A percentile compares a stretch with the other conserved stretches of the same genome.
phyloP scores from a whole-genome alignment of 148 eudicot species.

The Rhododendron simsii region DNA sequence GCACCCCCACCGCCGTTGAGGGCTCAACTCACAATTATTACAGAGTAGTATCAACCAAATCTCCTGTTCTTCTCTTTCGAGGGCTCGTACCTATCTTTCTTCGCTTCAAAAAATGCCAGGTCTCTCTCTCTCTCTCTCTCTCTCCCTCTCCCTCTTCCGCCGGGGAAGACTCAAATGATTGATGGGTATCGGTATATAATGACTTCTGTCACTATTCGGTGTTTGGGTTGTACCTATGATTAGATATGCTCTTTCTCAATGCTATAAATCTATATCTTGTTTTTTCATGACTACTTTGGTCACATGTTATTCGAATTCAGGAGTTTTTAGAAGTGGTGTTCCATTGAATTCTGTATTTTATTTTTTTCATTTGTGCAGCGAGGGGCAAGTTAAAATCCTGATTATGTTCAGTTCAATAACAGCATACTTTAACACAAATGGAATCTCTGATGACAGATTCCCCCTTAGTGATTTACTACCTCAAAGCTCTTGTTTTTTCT shows the following conservation, averaged over 20 bases:
- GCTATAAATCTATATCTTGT: not conserved
- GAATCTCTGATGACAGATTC: not conserved
- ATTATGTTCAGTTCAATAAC: not conserved
- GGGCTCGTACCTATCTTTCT: not conserved
- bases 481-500: not conserved
- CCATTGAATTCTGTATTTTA: not conserved
- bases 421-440: not conserved
- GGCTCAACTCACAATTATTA: not conserved
- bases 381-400: not conserved
- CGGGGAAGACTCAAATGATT: not conserved
- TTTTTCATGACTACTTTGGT: not conserved
- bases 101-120: not conserved
- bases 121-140: not conserved
- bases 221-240: not conserved
- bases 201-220: not conserved
- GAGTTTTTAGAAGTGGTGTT: not conserved
- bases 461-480: not conserved
- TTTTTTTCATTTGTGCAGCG: not conserved
- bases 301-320: not conserved
- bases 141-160: not conserved
- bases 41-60: not conserved
- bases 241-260: not conserved
- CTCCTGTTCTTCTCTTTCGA: not conserved
- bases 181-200: not conserved
- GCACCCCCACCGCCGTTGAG: not conserved